Percentiles rank a stretch among this genome's conserved stretches.
These are phyloP conservation scores for Pythium brassicae DNA, from an alignment of 352 stramenopile genomes.

Conservation along the genomic window DNA sequence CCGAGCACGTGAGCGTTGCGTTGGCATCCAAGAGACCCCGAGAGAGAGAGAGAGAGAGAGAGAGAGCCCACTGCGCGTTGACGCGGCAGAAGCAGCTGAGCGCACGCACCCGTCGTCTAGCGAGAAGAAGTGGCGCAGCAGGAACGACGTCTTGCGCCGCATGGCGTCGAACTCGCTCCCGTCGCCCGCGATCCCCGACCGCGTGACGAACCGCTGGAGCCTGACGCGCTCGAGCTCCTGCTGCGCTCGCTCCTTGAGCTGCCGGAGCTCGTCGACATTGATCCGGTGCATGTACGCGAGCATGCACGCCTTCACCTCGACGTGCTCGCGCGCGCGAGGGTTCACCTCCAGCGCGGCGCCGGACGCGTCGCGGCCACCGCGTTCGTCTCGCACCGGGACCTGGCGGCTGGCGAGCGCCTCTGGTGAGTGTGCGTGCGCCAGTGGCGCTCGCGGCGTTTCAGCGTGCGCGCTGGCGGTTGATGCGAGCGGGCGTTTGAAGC, in stretches of 20 bases:
- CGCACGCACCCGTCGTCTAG: conserved; percentile 25
- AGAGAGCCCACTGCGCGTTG: background rate
- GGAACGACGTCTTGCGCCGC: conserved; percentile 63
- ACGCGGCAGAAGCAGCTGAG: background rate
- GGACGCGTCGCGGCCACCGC: background rate
- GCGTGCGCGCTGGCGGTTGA: background rate
- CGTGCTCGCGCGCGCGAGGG: conserved; percentile 35
- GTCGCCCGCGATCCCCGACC: conserved; percentile 32
- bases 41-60: background rate
- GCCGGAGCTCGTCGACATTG: conserved; percentile 52
- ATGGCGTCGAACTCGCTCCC: conserved; percentile 36
- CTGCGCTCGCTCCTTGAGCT: conserved; percentile 28
- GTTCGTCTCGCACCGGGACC: too few species aligned
- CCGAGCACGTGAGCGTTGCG: background rate
- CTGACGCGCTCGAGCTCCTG: conserved; percentile 31
- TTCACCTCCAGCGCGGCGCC: conserved; percentile 21
- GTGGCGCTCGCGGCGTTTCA: background rate
- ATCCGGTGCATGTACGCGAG: conserved; percentile 61
- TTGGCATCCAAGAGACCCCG: too few species aligned
- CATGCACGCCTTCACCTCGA: conserved; percentile 69
- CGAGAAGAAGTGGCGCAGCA: conserved; percentile 69
- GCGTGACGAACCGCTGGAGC: conserved; percentile 39
- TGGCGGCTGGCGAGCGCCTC: background rate
- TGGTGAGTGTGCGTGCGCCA: background rate
- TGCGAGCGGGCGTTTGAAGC: conserved; percentile 6